phyloP scores from a whole-genome alignment of 2,329 filamentous ascomycete species.

The Dactylonectria macrodidyma region DNA sequence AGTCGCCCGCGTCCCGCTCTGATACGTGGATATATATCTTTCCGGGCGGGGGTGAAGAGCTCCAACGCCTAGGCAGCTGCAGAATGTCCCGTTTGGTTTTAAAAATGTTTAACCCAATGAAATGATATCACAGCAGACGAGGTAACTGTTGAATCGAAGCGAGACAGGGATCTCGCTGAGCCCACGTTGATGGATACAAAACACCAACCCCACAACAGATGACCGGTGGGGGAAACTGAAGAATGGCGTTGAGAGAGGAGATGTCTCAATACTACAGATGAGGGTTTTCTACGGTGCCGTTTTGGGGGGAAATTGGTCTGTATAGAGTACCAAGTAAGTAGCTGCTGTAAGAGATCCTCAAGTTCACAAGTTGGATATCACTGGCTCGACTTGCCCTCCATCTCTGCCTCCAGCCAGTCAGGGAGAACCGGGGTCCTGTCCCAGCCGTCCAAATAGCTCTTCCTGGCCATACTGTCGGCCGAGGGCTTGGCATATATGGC shows the following conservation, averaged over 20 bases:
- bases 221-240: slow-evolving; percentile 16
- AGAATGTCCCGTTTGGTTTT: slow-evolving; percentile 35
- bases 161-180: slow-evolving; percentile 33
- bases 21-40: slow-evolving; percentile 41
- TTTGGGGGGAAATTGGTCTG: not conserved
- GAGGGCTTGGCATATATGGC: slow-evolving; percentile 80
- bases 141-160: slow-evolving; percentile 34
- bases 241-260: slow-evolving; percentile 24
- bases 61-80: slow-evolving; percentile 2
- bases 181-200: slow-evolving; percentile 29
- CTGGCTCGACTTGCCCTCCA: slow-evolving; percentile 48
- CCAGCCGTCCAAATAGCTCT: slow-evolving; percentile 74
- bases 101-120: slow-evolving; percentile 29
- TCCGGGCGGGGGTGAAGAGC: slow-evolving; percentile 33
- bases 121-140: slow-evolving; percentile 39
- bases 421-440: slow-evolving; percentile 70
- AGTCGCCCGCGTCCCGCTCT: slow-evolving; percentile 12
- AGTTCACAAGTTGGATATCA: slow-evolving; percentile 33
- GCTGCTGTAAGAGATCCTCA: not conserved
- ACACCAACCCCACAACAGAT: slow-evolving; percentile 35
- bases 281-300: not conserved
- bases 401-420: slow-evolving; percentile 71
- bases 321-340: not conserved
- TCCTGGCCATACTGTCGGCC: slow-evolving; percentile 64
- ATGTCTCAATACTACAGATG: slow-evolving; percentile 46